Evolutionary conservation across 2,329 filamentous ascomycete species (phyloP).

Genomic region (Boeremia lycopersici): DNA sequence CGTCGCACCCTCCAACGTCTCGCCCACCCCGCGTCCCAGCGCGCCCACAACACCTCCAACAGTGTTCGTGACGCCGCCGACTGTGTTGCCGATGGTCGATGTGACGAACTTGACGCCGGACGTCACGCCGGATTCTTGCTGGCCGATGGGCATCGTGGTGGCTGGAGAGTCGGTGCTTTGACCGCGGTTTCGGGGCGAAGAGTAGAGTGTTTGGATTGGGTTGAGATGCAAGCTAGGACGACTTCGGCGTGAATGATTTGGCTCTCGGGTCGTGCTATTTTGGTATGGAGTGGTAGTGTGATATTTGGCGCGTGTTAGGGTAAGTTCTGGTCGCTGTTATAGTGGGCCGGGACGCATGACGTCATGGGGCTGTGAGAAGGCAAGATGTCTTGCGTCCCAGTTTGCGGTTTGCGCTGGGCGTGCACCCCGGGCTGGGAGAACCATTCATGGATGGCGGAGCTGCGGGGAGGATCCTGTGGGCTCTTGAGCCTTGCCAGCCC

Average conservation of each 20-base stretch:
- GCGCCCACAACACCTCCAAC: constrained; percentile 60
- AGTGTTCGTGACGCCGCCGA: constrained; percentile 60
- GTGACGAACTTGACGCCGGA: constrained; percentile 62
- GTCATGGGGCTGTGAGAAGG: constrained; percentile 11
- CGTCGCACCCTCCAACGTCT: constrained; percentile 54
- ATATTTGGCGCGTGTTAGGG: constrained; percentile 4
- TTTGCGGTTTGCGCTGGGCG: not conserved
- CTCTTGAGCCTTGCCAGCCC: not conserved
- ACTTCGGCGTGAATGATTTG: not conserved
- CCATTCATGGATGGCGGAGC: constrained; percentile 1
- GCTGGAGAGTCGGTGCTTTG: not conserved
- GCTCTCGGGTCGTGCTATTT: constrained; percentile 10
- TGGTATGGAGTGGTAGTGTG: constrained; percentile 6
- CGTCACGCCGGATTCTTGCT: constrained; percentile 53
- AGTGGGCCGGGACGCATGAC: constrained; percentile 1
- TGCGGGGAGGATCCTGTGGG: not conserved
- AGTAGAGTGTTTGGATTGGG: not conserved
- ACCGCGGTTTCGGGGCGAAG: not conserved
- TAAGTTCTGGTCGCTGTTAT: constrained; percentile 6
- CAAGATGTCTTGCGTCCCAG: not conserved
- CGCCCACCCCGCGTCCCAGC: constrained; percentile 52
- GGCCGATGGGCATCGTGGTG: constrained; percentile 42
- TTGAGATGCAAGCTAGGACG: not conserved
- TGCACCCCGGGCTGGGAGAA: not conserved
- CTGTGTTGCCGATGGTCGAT: constrained; percentile 61